phyloP scores from a whole-genome alignment of 495 filamentous ascomycete species.

The Oleoguttula mirabilis region DNA sequence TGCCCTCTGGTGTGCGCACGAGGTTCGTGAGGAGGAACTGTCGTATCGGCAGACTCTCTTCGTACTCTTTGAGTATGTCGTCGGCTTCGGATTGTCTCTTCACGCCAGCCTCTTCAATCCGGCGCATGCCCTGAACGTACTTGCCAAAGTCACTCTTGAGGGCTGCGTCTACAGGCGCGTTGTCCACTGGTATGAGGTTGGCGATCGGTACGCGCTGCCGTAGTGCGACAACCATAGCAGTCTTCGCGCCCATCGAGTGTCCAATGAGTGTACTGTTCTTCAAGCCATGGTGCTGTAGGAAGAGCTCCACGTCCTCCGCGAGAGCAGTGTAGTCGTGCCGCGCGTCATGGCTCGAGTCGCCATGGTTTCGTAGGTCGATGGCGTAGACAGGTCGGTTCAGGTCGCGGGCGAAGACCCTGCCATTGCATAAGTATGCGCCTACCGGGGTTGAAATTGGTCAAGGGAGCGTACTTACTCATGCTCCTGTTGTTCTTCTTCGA shows the following conservation, averaged over 20 bases:
- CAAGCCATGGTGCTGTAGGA: conserved; percentile 64
- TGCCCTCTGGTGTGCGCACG: conserved; percentile 37
- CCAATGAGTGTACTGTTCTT: conserved; percentile 67
- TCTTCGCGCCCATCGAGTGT: conserved; percentile 97
- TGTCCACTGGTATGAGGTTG: conserved; percentile 75
- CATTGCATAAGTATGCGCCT: conserved; percentile 19
- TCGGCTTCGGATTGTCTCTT: conserved; percentile 67
- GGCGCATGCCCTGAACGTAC: conserved; percentile 77
- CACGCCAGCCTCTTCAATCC: conserved; percentile 55
- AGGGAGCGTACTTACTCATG: conserved; percentile 77
- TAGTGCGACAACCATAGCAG: conserved; percentile 80
- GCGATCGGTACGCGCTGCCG: conserved; percentile 49
- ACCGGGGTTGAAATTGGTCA: not conserved
- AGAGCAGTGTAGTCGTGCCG: conserved; percentile 75
- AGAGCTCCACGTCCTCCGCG: conserved; percentile 74
- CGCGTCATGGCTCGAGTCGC: conserved; percentile 66
- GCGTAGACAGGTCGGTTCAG: conserved; percentile 72
- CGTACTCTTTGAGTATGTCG: conserved; percentile 63
- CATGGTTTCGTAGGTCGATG: conserved; percentile 88
- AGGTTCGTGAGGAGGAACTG: conserved; percentile 94
- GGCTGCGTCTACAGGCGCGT: conserved; percentile 71
- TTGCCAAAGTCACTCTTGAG: conserved; percentile 62
- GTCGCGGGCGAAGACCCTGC: conserved; percentile 69
- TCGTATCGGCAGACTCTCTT: conserved; percentile 61
- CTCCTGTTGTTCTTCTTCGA: conserved; percentile 92